Conservation (phyloP, 2,329 filamentous ascomycete genomes). For the Daldinia sp. region DNA sequence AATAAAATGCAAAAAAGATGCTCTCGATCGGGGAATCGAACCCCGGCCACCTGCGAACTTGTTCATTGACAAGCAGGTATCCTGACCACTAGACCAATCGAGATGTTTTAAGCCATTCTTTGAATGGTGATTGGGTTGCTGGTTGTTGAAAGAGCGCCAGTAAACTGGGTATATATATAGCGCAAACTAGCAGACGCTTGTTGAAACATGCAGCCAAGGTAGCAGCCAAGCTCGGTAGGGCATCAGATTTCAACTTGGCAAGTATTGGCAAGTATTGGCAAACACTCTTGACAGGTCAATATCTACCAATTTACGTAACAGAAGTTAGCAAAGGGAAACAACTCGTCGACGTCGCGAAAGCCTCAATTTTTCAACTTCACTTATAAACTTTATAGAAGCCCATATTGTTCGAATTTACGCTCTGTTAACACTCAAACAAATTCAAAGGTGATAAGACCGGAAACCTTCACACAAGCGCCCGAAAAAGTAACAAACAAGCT, state of each 20-base stretch:
- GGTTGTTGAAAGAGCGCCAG: not conserved
- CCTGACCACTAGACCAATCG: constrained; percentile 45
- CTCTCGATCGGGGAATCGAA: constrained; percentile 55
- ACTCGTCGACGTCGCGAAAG: not conserved
- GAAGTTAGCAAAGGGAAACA: not conserved
- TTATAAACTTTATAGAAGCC: not conserved
- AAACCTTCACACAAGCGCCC: not conserved
- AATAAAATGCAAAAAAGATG: not conserved
- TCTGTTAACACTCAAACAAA: not conserved
- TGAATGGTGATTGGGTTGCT: constrained; percentile 20
- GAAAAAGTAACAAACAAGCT: constrained; percentile 3
- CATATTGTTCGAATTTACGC: not conserved
- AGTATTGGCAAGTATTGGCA: constrained; percentile 3
- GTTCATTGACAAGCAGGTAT: constrained; percentile 42
- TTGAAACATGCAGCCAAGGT: not conserved
- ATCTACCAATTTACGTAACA: constrained; percentile 14
- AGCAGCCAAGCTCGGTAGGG: constrained; percentile 5
- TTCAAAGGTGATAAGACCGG: not conserved
- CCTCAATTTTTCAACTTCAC: constrained; percentile 11
- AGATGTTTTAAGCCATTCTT: constrained; percentile 24
- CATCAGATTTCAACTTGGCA: constrained; percentile 1
- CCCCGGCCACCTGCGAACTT: constrained; percentile 50
- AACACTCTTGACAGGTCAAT: constrained; percentile 3
- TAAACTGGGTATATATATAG: not conserved
- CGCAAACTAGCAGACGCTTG: not conserved